A percentile compares a stretch with the other conserved stretches of the same genome.
These are phyloP conservation scores for Blakeslea trispora DNA, from an alignment of 371 early-diverging fungal species.

Conservation along the genomic window DNA sequence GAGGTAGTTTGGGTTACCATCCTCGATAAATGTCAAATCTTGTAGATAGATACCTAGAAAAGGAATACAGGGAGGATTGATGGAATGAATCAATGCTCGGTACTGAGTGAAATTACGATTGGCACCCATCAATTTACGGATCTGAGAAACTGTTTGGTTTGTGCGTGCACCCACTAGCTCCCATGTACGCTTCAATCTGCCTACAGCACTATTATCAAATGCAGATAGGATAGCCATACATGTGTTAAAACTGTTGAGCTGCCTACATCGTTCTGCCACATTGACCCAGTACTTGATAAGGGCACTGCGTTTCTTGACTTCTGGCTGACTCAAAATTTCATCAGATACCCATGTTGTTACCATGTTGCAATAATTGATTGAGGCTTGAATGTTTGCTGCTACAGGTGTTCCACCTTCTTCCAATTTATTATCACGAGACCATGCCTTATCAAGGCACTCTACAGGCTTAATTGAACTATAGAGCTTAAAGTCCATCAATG, in stretches of 20 bases:
- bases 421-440: conserved; percentile 60
- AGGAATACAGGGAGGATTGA: conserved; percentile 93
- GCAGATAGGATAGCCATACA: conserved; percentile 91
- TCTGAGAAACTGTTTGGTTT: conserved; percentile 38
- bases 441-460: conserved; percentile 90
- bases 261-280: conserved; percentile 74
- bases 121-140: conserved; percentile 76
- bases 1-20: conserved; percentile 79
- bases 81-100: conserved; percentile 82
- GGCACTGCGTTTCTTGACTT: conserved; percentile 74
- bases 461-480: conserved; percentile 81
- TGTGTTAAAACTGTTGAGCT: conserved; percentile 90
- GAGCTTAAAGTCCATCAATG: conserved; percentile 81
- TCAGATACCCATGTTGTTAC: conserved; percentile 89
- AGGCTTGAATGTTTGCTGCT: conserved; percentile 70
- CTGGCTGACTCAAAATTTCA: conserved; percentile 75
- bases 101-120: conserved; percentile 85
- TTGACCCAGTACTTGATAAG: conserved; percentile 84
- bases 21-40: conserved; percentile 94
- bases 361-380: conserved; percentile 71
- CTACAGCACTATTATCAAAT: conserved; percentile 85
- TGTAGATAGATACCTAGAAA: conserved; percentile 91
- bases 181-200: conserved; percentile 89
- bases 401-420: conserved; percentile 22
- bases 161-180: conserved; percentile 55